These are phyloP conservation scores for Geosmithia putterillii DNA, from an alignment of 2,329 filamentous ascomycete species.

Conservation along the genomic window DNA sequence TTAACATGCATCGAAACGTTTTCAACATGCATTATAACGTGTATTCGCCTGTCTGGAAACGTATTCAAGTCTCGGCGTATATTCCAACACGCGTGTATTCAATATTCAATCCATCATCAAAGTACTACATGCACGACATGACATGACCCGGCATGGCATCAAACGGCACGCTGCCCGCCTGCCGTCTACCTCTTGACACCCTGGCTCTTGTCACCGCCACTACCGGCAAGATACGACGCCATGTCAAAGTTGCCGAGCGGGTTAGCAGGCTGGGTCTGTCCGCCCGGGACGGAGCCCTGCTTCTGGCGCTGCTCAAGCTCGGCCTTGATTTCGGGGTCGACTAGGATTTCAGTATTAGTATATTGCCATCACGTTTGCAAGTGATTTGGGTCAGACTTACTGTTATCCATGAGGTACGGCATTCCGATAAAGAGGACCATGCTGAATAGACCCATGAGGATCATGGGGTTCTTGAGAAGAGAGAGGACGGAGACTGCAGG, in stretches of 20 bases:
- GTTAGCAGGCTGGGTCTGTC: slow-evolving; percentile 19
- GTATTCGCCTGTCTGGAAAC: too few relatives aligned
- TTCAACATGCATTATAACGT: too few relatives aligned
- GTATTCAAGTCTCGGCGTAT: too few relatives aligned
- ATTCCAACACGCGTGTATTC: too few relatives aligned
- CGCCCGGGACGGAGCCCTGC: slow-evolving; percentile 41
- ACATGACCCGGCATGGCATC: too few relatives aligned
- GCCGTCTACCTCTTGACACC: slow-evolving; percentile 22
- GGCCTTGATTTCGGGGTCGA: slow-evolving; percentile 91
- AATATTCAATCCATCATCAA: not conserved
- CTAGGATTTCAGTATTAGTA: slow-evolving; percentile 28
- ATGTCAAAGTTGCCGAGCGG: slow-evolving; percentile 47
- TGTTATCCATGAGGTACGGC: slow-evolving; percentile 92
- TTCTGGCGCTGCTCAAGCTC: slow-evolving; percentile 90
- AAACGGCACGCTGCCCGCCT: too few relatives aligned
- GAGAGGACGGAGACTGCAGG: slow-evolving; percentile 70
- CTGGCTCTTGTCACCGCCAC: slow-evolving; percentile 25
- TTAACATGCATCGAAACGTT: too few relatives aligned
- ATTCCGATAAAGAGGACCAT: slow-evolving; percentile 80
- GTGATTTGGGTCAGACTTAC: slow-evolving; percentile 39
- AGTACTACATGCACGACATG: not conserved
- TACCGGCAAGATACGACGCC: slow-evolving; percentile 50
- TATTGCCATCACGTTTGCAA: too few relatives aligned
- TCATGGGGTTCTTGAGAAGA: slow-evolving; percentile 92
- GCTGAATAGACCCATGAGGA: slow-evolving; percentile 75